Percentiles rank a stretch among this genome's conserved stretches.
These are phyloP conservation scores for Elongisporangium undulatum DNA, from an alignment of 352 stramenopile genomes.

Conservation along the genomic window DNA sequence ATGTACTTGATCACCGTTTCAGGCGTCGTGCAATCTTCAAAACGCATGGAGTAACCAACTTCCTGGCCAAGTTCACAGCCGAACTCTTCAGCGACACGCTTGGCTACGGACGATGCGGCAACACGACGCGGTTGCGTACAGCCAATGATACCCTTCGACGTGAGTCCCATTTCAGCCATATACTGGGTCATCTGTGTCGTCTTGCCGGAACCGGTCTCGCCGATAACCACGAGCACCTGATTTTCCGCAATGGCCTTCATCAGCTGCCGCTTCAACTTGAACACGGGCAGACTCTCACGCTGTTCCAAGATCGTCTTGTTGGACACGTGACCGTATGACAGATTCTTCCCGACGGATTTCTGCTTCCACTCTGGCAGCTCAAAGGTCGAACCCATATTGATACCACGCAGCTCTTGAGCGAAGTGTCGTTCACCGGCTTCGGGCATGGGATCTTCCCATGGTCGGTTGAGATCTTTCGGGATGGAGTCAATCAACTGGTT, in stretches of 20 bases:
- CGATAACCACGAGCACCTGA: conserved; percentile 98
- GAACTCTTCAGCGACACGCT: conserved; percentile 97
- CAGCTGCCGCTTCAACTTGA: conserved; percentile 95
- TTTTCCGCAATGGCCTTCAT: conserved; percentile 95
- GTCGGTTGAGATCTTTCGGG: conserved; percentile 97
- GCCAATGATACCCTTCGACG: conserved; percentile 95
- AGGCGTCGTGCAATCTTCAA: conserved; percentile 79
- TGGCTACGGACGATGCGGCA: conserved; percentile 96
- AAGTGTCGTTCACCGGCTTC: conserved; percentile 97
- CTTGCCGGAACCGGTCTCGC: conserved; percentile 98
- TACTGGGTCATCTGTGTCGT: conserved; percentile 99
- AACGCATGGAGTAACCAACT: conserved; percentile 92
- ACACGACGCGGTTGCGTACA: conserved; percentile 98
- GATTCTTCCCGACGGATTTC: conserved; percentile 95
- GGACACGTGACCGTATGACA: conserved; percentile 96
- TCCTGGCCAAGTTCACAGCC: conserved; percentile 91
- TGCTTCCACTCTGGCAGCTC: conserved; percentile 97
- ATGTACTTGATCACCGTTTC: conserved; percentile 99
- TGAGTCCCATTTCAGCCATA: conserved; percentile 96
- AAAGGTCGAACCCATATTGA: conserved; percentile 89
- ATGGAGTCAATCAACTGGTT: conserved; percentile 97
- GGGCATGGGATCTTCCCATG: conserved; percentile 98
- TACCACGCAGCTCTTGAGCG: conserved; percentile 93
- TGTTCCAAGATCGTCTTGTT: conserved; percentile 96
- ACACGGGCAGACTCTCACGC: conserved; percentile 95